Conservation (phyloP, 2,329 filamentous ascomycete species). For the Aureobasidium sp. region DNA sequence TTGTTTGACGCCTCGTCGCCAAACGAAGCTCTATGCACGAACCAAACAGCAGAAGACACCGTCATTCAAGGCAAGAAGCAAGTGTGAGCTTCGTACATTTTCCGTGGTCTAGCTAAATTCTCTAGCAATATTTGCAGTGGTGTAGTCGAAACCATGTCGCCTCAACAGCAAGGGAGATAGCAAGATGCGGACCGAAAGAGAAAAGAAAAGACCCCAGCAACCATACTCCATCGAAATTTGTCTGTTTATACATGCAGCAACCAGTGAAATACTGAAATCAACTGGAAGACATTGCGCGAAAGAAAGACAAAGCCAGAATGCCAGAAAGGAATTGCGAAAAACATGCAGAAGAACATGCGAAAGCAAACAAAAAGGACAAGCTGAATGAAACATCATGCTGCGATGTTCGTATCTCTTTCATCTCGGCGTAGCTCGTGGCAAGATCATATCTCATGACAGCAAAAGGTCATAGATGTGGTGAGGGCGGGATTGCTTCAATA, state of each 20-base stretch:
- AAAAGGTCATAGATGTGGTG: neutral
- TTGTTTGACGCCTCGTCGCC: neutral
- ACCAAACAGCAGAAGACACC: too few relatives aligned
- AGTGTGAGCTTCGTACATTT: neutral
- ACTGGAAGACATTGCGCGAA: neutral
- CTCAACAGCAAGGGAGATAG: neutral
- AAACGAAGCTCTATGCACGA: neutral
- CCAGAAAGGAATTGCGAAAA: neutral
- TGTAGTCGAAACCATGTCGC: neutral
- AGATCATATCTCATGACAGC: neutral
- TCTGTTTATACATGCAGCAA: neutral
- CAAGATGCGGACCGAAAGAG: neutral
- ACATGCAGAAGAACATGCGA: neutral
- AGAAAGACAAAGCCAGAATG: neutral
- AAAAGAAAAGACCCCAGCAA: neutral
- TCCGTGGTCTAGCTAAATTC: neutral
- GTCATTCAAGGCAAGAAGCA: neutral
- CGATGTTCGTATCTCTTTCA: neutral
- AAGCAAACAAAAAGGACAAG: neutral
- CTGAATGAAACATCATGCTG: neutral
- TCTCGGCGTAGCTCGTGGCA: conserved; percentile 1
- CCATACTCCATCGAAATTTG: neutral
- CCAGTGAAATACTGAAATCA: neutral
- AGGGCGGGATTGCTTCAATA: neutral
- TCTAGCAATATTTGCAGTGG: neutral